These are phyloP conservation scores for Penicillium goetzii DNA, from an alignment of 495 filamentous ascomycete species.

Conservation along the genomic window DNA sequence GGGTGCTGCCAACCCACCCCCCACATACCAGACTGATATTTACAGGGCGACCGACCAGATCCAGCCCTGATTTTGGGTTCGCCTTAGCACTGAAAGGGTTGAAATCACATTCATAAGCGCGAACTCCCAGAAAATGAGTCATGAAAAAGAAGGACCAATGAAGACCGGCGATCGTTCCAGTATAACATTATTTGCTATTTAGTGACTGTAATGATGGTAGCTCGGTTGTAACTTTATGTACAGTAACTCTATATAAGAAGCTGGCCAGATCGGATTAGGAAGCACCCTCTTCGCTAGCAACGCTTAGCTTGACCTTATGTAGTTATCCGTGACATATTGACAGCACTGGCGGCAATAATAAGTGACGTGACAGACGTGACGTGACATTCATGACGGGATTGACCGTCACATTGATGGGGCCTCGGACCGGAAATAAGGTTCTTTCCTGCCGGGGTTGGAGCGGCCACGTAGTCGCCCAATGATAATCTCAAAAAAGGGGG, in stretches of 20 bases:
- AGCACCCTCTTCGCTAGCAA: constrained; percentile 2
- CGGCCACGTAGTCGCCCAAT: constrained; percentile 2
- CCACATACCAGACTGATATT: constrained; percentile 26
- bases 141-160: neutral
- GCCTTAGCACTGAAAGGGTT: constrained; percentile 1
- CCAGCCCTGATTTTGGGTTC: constrained; percentile 20
- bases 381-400: neutral
- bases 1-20: constrained; percentile 2
- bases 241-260: too few relatives aligned
- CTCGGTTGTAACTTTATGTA: neutral
- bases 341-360: neutral
- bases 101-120: constrained; percentile 4
- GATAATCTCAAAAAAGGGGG: constrained; percentile 10
- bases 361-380: neutral
- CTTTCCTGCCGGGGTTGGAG: constrained; percentile 8
- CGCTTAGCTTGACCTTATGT: neutral
- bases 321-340: neutral
- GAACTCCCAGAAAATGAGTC: neutral
- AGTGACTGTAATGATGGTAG: neutral
- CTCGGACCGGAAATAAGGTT: constrained; percentile 3
- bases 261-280: neutral
- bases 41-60: constrained; percentile 1
- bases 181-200: neutral
- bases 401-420: neutral
- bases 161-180: neutral